Base-by-base conservation (phyloP, 148 eudicot genomes). In the Diospyros kaki region DNA sequence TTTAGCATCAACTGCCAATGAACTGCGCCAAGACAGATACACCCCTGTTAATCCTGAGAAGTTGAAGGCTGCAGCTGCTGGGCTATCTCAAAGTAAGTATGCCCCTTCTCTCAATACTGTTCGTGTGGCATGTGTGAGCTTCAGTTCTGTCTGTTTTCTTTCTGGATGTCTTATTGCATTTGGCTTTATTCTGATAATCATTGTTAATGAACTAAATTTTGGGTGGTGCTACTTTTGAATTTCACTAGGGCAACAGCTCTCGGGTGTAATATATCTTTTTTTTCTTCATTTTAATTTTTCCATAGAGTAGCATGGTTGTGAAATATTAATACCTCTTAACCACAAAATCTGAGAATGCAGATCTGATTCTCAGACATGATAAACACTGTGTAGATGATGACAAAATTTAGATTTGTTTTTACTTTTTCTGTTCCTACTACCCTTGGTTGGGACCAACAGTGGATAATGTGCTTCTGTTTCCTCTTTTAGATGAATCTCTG, bases 1-100 rank as follows among this genome's bases (percentile, higher is more conserved):
- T 78, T 72, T 79, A 70, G 94, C 97, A 52, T 94, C 98, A 9
- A 94, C 94, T 17, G 98, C 98, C 6, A 93, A 94, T 84, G 98
- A 94, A 2, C 64, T 89, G 58, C 85, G 97, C 48, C 87, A 46
- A 7, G 89, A 88, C 53, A 89, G 78, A 9, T 77, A 91, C 58
- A 73, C 86, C 8, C 84, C 83, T 0, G 69, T 86, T 59, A 89
- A 89, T 79, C 88, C 94, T 39, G 97, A 89, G 65, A 93, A 93
- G 80, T 71, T 88, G 68, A 93, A 87, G 78, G 93, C 97, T 79
- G 94, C 91, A 53, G 90, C 97, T 64, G 89, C 76, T 78, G 98
- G 98, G 65, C 85, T 93, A 71, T 64, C 90, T 43, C 91, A 88
- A 51, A 83, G 97, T 93, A 89, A 46, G 86, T 77, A 44, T 65